These are phyloP conservation scores for Daedaleopsis nitida DNA, from an alignment of 768 basidiomycete genomes.

Conservation along the genomic window DNA sequence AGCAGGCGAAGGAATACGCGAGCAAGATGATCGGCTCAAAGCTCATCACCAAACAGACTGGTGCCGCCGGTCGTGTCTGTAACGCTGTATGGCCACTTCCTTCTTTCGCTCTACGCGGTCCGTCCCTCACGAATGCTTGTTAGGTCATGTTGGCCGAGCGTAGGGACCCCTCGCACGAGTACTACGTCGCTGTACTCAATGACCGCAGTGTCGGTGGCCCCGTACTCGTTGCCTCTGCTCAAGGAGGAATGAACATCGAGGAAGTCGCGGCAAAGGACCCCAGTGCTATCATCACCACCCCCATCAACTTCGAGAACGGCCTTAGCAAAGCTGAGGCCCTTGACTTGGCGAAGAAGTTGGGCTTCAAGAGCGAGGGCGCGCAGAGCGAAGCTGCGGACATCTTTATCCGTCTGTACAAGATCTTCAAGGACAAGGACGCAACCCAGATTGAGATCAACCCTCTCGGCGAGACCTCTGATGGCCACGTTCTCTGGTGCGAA, in stretches of 20 bases:
- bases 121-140: background rate
- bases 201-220: conserved; percentile 89
- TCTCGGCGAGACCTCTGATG: conserved; percentile 88
- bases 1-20: conserved; percentile 86
- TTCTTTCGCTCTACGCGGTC: background rate
- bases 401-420: conserved; percentile 91
- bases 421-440: conserved; percentile 99
- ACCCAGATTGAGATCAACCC: conserved; percentile 99
- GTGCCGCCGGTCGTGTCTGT: conserved; percentile 87
- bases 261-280: conserved; percentile 98
- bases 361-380: conserved; percentile 73
- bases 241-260: conserved; percentile 99
- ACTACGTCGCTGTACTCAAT: conserved; percentile 96
- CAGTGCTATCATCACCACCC: conserved; percentile 90
- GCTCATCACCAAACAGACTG: conserved; percentile 99
- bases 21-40: conserved; percentile 92
- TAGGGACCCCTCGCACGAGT: conserved; percentile 91
- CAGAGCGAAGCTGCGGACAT: conserved; percentile 89
- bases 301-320: conserved; percentile 83
- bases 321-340: conserved; percentile 73
- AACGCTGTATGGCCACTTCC: conserved; percentile 70
- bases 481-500: conserved; percentile 86
- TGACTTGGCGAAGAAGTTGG: conserved; percentile 84
- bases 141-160: conserved; percentile 99
- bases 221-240: conserved; percentile 89